Conservation (phyloP, 345 rosid genomes). For the Camelina laxa region DNA sequence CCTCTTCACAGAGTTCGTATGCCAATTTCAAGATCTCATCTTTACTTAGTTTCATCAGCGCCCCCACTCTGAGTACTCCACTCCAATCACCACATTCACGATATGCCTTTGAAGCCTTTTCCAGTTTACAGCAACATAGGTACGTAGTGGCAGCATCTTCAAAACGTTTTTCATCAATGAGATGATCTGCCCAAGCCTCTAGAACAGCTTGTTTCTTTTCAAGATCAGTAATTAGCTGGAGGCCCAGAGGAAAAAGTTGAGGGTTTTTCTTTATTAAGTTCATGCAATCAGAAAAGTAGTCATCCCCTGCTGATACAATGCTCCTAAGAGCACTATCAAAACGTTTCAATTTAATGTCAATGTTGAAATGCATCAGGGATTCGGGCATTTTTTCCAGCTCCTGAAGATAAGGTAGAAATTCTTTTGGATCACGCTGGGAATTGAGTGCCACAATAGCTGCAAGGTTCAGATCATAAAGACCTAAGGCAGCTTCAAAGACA, state of each 20-base stretch:
- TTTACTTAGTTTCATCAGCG: constrained; percentile 72
- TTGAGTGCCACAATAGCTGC: constrained; percentile 98
- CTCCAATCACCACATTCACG: constrained; percentile 90
- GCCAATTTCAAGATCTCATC: constrained; percentile 78
- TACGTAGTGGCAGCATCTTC: constrained; percentile 90
- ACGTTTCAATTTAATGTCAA: constrained; percentile 79
- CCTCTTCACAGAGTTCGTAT: constrained; percentile 87
- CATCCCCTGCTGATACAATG: constrained; percentile 83
- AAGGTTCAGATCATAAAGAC: constrained; percentile 94
- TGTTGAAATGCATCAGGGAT: constrained; percentile 77
- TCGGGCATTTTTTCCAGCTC: constrained; percentile 72
- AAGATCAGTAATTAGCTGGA: constrained; percentile 69
- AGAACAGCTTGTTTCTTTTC: constrained; percentile 64
- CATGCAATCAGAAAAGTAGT: constrained; percentile 69
- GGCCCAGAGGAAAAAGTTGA: constrained; percentile 77
- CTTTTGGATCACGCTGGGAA: constrained; percentile 96
- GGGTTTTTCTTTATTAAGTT: constrained; percentile 79
- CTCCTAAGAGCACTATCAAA: constrained; percentile 89
- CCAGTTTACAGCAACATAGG: constrained; percentile 72
- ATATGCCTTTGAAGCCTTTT: constrained; percentile 87
- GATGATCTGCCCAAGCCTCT: constrained; percentile 96
- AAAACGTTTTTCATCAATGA: constrained; percentile 68
- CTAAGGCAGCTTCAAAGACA: constrained; percentile 91
- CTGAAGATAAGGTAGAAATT: constrained; percentile 94
- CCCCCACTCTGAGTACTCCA: constrained; percentile 86